A percentile compares a stretch with the other conserved stretches of the same genome.
Evolutionary conservation across 495 filamentous ascomycete genomes (phyloP).

Genomic region (Penicillium tannophilum): DNA sequence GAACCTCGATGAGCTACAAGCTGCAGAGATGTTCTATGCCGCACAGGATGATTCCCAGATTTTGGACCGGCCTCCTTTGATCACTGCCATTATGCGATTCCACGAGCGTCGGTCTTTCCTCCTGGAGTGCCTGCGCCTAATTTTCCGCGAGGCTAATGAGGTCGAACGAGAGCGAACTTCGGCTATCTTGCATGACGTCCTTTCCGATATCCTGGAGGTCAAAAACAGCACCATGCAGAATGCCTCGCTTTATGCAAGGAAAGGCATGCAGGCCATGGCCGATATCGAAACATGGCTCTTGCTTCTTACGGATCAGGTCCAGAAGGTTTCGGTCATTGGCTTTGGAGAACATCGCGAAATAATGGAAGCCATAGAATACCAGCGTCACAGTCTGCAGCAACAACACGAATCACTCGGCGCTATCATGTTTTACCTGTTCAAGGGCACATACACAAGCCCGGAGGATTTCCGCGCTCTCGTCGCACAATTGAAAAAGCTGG

Average conservation of each 20-base stretch:
- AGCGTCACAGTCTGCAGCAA: slow-evolving; percentile 69
- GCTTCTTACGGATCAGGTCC: slow-evolving; percentile 67
- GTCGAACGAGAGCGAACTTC: slow-evolving; percentile 38
- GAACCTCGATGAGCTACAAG: slow-evolving; percentile 84
- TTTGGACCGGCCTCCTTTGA: slow-evolving; percentile 67
- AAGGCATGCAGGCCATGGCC: slow-evolving; percentile 72
- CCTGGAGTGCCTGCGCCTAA: slow-evolving; percentile 78
- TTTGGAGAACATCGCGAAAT: slow-evolving; percentile 57
- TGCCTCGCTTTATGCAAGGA: slow-evolving; percentile 59
- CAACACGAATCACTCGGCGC: slow-evolving; percentile 89
- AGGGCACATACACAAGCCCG: slow-evolving; percentile 66
- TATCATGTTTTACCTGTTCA: slow-evolving; percentile 74
- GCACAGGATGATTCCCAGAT: slow-evolving; percentile 64
- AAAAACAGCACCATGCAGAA: slow-evolving; percentile 45
- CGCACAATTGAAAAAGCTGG: slow-evolving; percentile 61
- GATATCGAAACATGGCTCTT: slow-evolving; percentile 73
- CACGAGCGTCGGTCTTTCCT: slow-evolving; percentile 77
- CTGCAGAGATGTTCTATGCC: slow-evolving; percentile 70
- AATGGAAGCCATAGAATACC: slow-evolving; percentile 70
- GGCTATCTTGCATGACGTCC: slow-evolving; percentile 39
- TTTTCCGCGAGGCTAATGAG: slow-evolving; percentile 65
- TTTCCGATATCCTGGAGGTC: slow-evolving; percentile 49
- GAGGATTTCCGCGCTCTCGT: slow-evolving; percentile 74
- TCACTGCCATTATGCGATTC: slow-evolving; percentile 78
- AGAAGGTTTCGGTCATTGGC: slow-evolving; percentile 69